phyloP scores from a whole-genome alignment of 306 rosid genomes.

The Vachellia collinsii region DNA sequence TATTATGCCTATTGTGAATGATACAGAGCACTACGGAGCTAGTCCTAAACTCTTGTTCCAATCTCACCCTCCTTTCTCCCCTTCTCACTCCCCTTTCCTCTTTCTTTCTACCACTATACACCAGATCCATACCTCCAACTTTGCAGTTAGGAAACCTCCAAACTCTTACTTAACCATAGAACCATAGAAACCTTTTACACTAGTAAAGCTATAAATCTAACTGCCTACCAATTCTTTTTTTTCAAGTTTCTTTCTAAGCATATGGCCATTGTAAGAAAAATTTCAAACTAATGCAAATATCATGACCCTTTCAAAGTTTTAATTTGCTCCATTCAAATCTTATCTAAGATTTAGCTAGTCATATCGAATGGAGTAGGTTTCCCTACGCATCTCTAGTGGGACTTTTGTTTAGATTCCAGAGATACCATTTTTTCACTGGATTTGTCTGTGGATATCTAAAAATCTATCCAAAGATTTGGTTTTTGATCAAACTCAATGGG shows the following conservation, averaged over 20 bases:
- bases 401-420: not conserved
- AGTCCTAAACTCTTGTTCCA: too few relatives aligned
- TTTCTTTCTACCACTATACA: too few relatives aligned
- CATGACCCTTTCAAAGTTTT: not conserved
- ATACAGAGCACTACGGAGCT: too few relatives aligned
- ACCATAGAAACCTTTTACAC: constrained; percentile 13
- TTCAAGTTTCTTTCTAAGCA: not conserved
- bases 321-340: not conserved
- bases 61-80: too few relatives aligned
- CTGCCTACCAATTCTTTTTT: not conserved
- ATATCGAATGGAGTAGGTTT: not conserved
- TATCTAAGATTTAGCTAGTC: not conserved
- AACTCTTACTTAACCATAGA: constrained; percentile 4
- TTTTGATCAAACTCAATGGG: too few relatives aligned
- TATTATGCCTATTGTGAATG: too few relatives aligned
- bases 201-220: not conserved
- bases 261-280: not conserved
- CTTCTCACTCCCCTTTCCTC: too few relatives aligned
- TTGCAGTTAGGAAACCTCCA: constrained; percentile 27
- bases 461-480: too few relatives aligned
- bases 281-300: not conserved
- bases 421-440: not conserved
- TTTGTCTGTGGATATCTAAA: not conserved
- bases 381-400: not conserved
- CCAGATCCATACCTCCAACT: not conserved